Evolutionary conservation across 257 asterid genomes (phyloP), one percentile per base, ranked within the genome.

Genomic region (Pogostemon cablin): DNA sequence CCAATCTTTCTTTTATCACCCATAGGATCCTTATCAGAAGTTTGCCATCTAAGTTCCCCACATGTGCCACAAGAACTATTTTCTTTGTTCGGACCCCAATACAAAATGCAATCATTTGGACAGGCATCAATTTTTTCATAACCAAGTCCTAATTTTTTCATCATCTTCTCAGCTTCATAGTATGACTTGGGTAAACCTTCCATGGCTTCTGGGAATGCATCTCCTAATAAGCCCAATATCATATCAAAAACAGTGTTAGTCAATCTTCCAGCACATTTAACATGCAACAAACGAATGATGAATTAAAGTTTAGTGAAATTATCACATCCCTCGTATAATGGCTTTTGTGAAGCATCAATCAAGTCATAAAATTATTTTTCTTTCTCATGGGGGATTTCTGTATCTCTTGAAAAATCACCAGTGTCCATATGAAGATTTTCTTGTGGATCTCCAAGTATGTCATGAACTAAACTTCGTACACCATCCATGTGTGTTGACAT

Each of bases 151-250:
- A 48, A 48, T 1, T 48, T 17, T 3, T 48, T 48, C 54, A 48
- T 48, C 34, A 61, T 1, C 32, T 41, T 62, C 5, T 62, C 39
- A 2, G 52, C 53, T 7, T 62, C 52, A 4, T 62, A 15, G 3
- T 62, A 62, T 0, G 15, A 42, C 4, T 42, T 42, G 0, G 67
- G 67, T 42, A 62, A 11, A 5, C 4, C 67, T 12, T 0, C 12
- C 67, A 62, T 62, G 3, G 67, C 67, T 12, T 62, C 8, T 48
- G 58, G 60, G 37, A 65, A 48, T 0, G 60, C 46, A 34, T 48
- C 37, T 3, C 12, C 35, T 10, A 65, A 9, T 47, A 65, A 47
- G 0, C n/a, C 35, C 12, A 65, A 6, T 10, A 47, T 20, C 70
- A 65, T 46, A 63, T 42, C 55, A 43, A 63, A 63, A 0, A 32